These are phyloP conservation scores for Sungouiella blattae DNA, from an alignment of 805 yeast genomes.

Conservation along the genomic window DNA sequence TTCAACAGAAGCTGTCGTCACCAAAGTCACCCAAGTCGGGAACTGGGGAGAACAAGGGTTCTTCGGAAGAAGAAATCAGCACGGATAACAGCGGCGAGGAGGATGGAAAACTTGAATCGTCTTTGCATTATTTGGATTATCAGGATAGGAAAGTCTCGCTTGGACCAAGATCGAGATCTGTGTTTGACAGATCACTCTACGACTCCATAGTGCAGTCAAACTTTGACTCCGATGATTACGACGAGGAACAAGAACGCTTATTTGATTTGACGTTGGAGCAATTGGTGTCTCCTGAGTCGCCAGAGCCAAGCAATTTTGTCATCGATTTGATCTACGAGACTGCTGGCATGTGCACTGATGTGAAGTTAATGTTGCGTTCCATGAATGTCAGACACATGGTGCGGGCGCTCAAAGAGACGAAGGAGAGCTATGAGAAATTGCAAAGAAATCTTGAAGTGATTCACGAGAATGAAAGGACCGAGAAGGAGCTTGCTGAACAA, in stretches of 20 bases:
- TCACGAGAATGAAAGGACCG: not conserved
- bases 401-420: constrained; percentile 22
- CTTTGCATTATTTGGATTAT: constrained; percentile 28
- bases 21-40: constrained; percentile 1
- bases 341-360: constrained; percentile 59
- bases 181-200: constrained; percentile 26
- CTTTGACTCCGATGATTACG: constrained; percentile 18
- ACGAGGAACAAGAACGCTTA: constrained; percentile 15
- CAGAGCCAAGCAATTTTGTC: constrained; percentile 52
- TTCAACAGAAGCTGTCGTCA: too few species aligned
- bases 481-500: too few species aligned
- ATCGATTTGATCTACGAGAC: constrained; percentile 61
- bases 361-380: constrained; percentile 58
- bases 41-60: not conserved
- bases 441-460: constrained; percentile 15
- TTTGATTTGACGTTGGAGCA: constrained; percentile 48
- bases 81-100: constrained; percentile 17
- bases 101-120: constrained; percentile 27
- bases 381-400: constrained; percentile 53
- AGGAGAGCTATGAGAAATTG: constrained; percentile 16
- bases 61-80: constrained; percentile 1
- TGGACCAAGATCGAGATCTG: constrained; percentile 34
- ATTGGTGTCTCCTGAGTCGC: constrained; percentile 52
- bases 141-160: constrained; percentile 17
- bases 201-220: constrained; percentile 9